A percentile compares a stretch with the other conserved stretches of the same genome.
Evolutionary conservation across 2,329 filamentous ascomycete species (phyloP).

Genomic region (Akanthomyces dipterigenus): DNA sequence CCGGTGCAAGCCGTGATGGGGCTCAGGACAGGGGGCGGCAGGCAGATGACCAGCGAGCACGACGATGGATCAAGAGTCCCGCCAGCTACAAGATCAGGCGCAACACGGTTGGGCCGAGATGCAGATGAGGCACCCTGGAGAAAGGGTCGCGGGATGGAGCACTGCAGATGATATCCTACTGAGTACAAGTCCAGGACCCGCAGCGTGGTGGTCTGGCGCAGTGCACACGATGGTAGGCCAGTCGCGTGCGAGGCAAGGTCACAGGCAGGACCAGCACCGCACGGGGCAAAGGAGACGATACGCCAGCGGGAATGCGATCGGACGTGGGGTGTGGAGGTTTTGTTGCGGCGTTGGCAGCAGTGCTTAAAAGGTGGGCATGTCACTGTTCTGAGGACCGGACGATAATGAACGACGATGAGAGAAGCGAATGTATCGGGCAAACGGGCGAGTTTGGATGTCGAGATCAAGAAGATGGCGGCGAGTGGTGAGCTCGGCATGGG

Average conservation of each 20-base stretch:
- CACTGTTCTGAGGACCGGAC: background rate
- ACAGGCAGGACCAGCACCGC: background rate
- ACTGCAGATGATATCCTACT: background rate
- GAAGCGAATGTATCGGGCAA: conserved; percentile 1
- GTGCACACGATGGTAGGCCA: background rate
- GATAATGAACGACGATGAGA: background rate
- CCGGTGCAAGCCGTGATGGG: conserved; percentile 2
- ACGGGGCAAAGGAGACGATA: background rate
- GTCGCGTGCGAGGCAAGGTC: background rate
- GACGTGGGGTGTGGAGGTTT: conserved; percentile 4
- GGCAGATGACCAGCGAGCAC: conserved; percentile 6
- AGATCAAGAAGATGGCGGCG: background rate
- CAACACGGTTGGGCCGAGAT: background rate
- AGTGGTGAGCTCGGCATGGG: background rate
- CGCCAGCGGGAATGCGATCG: background rate
- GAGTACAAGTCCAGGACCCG: background rate
- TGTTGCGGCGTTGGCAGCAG: conserved; percentile 1
- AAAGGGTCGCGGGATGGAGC: background rate
- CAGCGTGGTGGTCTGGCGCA: background rate
- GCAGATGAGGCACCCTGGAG: background rate
- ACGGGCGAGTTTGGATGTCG: background rate
- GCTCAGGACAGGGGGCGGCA: background rate
- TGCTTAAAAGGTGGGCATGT: conserved; percentile 54
- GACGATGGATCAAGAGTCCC: background rate
- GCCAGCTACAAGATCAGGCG: background rate